Conservation (phyloP, 352 stramenopile species). For the Globisporangium abappressorium region DNA sequence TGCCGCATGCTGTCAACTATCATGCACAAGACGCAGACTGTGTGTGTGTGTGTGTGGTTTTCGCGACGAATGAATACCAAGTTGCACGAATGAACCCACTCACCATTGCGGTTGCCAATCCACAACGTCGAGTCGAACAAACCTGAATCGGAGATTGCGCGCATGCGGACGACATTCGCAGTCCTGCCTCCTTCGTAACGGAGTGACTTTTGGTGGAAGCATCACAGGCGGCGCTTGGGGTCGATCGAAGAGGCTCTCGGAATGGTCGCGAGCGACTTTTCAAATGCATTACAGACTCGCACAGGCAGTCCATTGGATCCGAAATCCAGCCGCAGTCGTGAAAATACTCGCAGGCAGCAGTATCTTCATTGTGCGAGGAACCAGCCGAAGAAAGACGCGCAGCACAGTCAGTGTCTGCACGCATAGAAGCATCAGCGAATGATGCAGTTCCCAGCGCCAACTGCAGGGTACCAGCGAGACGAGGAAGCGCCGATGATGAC, state of each 20-base stretch:
- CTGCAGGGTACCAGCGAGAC: slow-evolving; percentile 6
- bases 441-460: slow-evolving; percentile 10
- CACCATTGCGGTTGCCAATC: not conserved
- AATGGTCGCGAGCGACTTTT: slow-evolving; percentile 7
- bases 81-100: not conserved
- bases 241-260: not conserved
- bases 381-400: not conserved
- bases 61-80: not conserved
- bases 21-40: not conserved
- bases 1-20: not conserved
- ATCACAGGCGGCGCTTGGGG: not conserved
- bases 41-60: not conserved
- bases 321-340: not conserved
- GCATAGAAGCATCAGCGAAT: not conserved
- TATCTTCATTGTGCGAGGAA: not conserved
- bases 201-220: not conserved
- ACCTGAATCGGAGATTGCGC: not conserved
- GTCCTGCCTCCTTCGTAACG: not conserved
- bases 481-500: slow-evolving; percentile 16
- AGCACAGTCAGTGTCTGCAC: not conserved
- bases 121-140: not conserved
- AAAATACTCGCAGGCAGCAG: not conserved
- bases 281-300: not conserved
- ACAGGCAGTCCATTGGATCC: not conserved
- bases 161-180: not conserved